Evolutionary conservation across 257 asterid genomes (phyloP).

Genomic region (Solanum lignicaule): DNA sequence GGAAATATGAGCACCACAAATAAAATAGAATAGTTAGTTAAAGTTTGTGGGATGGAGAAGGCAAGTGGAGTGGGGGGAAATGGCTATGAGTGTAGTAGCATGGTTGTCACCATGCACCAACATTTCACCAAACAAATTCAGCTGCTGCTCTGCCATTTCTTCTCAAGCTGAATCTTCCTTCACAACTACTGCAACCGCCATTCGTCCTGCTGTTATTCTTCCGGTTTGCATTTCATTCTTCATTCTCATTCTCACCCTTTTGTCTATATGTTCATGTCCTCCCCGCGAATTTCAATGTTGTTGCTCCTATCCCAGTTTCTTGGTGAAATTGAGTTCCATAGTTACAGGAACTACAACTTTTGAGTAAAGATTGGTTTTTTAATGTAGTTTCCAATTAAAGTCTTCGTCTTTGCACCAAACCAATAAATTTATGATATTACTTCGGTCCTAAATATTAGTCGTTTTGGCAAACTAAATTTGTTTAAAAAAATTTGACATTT

Average conservation of each 20-base stretch:
- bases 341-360: background rate
- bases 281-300: background rate
- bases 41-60: background rate
- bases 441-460: background rate
- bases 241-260: background rate
- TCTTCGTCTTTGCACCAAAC: background rate
- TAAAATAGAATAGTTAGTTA: background rate
- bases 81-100: constrained; percentile 42
- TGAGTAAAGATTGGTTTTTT: background rate
- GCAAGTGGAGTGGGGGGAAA: constrained; percentile 9
- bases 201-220: constrained; percentile 89
- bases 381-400: background rate
- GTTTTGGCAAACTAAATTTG: background rate
- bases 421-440: background rate
- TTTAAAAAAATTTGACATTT: background rate
- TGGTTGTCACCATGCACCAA: constrained; percentile 14
- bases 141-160: constrained; percentile 35
- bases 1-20: background rate
- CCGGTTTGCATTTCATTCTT: constrained; percentile 34
- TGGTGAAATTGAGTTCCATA: background rate
- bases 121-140: constrained; percentile 12
- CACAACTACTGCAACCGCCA: constrained; percentile 10
- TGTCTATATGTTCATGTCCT: background rate
- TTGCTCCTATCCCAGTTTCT: background rate
- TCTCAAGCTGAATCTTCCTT: constrained; percentile 16